phyloP scores from a whole-genome alignment of 139 green algal species.

The Mychonastes homosphaera region DNA sequence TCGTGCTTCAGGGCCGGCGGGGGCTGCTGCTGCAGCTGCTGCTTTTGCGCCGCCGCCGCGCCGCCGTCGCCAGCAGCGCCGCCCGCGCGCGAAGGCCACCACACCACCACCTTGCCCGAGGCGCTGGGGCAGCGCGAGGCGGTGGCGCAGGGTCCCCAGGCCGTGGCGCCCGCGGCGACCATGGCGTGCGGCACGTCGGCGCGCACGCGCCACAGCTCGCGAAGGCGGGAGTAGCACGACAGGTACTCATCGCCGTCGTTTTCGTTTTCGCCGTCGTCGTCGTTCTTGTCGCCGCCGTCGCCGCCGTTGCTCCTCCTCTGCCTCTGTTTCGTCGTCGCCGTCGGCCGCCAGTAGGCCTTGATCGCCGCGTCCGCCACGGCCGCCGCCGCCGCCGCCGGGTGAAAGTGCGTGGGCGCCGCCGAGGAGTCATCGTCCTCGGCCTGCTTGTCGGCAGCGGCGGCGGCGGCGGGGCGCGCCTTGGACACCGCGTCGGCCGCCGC shows the following conservation, averaged over 20 bases:
- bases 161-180: constrained; percentile 27
- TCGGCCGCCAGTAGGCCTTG: neutral
- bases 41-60: neutral
- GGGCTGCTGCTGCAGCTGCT: neutral
- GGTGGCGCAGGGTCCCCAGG: constrained; percentile 31
- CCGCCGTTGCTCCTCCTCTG: neutral
- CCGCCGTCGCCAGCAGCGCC: neutral
- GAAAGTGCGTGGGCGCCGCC: neutral
- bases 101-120: constrained; percentile 33
- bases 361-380: neutral
- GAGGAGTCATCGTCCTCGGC: too few species aligned
- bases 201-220: constrained; percentile 23
- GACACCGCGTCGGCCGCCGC: neutral
- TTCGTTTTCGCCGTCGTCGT: neutral
- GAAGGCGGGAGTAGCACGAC: neutral
- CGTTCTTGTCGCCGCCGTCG: neutral
- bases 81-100: constrained; percentile 27
- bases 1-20: neutral
- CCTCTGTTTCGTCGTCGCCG: too few species aligned
- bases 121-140: constrained; percentile 3
- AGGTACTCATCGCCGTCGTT: neutral
- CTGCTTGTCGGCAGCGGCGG: too few species aligned
- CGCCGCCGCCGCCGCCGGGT: neutral
- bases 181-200: constrained; percentile 25
- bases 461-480: neutral